Conservation (phyloP, 2,329 filamentous ascomycete genomes). For the Paecilomyces dactylethromorphus region DNA sequence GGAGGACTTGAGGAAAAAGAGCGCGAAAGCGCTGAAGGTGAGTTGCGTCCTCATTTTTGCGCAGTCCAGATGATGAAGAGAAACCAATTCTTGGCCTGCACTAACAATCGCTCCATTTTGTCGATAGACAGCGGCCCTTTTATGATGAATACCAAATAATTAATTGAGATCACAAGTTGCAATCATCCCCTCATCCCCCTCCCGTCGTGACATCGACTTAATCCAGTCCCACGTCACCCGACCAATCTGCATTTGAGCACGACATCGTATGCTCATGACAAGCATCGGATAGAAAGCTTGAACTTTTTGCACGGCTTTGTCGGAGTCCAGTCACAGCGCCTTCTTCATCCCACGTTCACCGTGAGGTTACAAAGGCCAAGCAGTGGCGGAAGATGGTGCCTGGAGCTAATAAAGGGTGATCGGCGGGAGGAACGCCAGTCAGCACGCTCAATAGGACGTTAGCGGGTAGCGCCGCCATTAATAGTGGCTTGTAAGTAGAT, state of each 20-base stretch:
- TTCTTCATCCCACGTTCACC: neutral
- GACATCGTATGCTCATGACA: neutral
- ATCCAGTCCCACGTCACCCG: neutral
- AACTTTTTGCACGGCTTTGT: neutral
- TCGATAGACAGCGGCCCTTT: too few relatives aligned
- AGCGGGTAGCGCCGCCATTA: too few relatives aligned
- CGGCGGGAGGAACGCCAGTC: too few relatives aligned
- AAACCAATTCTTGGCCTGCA: neutral
- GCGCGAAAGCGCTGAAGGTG: neutral
- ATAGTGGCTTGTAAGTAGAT: too few relatives aligned
- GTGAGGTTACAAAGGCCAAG: neutral
- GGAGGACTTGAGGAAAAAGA: constrained; percentile 4
- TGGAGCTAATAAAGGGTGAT: too few relatives aligned
- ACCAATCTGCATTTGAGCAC: neutral
- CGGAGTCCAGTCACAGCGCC: neutral
- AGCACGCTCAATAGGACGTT: too few relatives aligned
- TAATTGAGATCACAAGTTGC: too few relatives aligned
- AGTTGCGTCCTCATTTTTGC: neutral
- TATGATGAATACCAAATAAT: too few relatives aligned
- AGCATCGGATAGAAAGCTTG: neutral
- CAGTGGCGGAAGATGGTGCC: too few relatives aligned
- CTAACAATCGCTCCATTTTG: too few relatives aligned
- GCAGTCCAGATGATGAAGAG: neutral
- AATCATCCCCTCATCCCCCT: too few relatives aligned
- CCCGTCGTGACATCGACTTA: neutral